Conservation (phyloP, 306 rosid species). For the Nissolia schottii region DNA sequence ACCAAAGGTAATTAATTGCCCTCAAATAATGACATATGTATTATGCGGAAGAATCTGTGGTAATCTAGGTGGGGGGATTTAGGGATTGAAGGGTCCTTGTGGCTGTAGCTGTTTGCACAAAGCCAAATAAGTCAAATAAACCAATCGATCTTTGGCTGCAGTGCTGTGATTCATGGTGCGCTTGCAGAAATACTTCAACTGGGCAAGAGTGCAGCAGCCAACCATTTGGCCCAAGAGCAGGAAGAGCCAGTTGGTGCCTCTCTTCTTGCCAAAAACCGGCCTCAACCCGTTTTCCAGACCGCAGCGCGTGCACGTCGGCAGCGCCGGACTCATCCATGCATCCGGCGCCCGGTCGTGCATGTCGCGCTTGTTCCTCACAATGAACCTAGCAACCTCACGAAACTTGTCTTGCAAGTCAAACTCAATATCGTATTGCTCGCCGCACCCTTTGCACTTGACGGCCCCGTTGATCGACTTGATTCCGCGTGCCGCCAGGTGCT, state of each 20-base stretch:
- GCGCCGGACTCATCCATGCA: constrained; percentile 25
- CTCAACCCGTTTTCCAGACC: background rate
- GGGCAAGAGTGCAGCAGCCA: constrained; percentile 31
- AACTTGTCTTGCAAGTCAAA: constrained; percentile 23
- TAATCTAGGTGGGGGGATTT: too few relatives aligned
- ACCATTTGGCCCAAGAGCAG: constrained; percentile 49
- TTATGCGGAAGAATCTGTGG: too few relatives aligned
- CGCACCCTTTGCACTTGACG: constrained; percentile 34
- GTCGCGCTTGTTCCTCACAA: background rate
- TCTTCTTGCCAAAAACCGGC: constrained; percentile 32
- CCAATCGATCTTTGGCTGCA: constrained; percentile 48
- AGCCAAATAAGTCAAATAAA: constrained; percentile 36
- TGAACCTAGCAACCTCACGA: background rate
- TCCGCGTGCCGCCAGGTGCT: background rate
- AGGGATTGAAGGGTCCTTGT: constrained; percentile 33
- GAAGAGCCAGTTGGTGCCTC: constrained; percentile 50
- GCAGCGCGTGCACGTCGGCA: constrained; percentile 33
- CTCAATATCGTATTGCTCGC: background rate
- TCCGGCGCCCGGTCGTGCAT: constrained; percentile 36
- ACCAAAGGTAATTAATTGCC: background rate
- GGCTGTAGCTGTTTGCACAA: constrained; percentile 51
- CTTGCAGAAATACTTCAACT: constrained; percentile 50
- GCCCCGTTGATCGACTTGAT: constrained; percentile 19
- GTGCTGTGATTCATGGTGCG: constrained; percentile 36
- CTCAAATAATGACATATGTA: background rate